Evolutionary conservation across 345 rosid species (phyloP).

Genomic region (Sonneratia caseolaris): DNA sequence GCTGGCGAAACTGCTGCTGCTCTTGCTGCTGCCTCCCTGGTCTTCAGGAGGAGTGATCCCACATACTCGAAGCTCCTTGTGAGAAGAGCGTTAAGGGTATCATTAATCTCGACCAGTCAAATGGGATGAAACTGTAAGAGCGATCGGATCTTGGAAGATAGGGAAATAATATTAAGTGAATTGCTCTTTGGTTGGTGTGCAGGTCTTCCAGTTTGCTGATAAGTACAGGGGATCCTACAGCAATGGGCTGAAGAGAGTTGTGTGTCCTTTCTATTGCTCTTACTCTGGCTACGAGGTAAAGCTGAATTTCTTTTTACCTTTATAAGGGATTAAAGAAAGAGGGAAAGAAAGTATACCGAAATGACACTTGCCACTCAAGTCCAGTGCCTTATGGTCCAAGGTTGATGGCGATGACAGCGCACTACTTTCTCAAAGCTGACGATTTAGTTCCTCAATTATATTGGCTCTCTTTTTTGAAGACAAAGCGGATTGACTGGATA

Average conservation of each 20-base stretch:
- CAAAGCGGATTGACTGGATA: background rate
- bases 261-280: slow-evolving; percentile 69
- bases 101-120: background rate
- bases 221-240: slow-evolving; percentile 61
- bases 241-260: slow-evolving; percentile 34
- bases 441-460: background rate
- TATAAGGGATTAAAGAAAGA: no score
- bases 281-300: slow-evolving; percentile 59
- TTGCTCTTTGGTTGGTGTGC: background rate
- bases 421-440: no score
- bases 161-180: no score
- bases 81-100: slow-evolving; percentile 56
- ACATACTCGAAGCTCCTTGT: slow-evolving; percentile 60
- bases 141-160: background rate
- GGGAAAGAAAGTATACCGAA: no score
- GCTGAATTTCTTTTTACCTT: background rate
- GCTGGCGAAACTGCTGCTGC: slow-evolving; percentile 99
- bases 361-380: no score
- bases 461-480: background rate
- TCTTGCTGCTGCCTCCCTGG: slow-evolving; percentile 82
- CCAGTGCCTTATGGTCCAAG: no score
- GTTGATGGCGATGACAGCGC: no score
- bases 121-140: background rate
- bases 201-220: slow-evolving; percentile 69
- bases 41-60: slow-evolving; percentile 74